Evolutionary conservation across 441 rosid genomes (phyloP), one percentile per base, ranked within the genome.

Genomic region (Euphorbia corollata): DNA sequence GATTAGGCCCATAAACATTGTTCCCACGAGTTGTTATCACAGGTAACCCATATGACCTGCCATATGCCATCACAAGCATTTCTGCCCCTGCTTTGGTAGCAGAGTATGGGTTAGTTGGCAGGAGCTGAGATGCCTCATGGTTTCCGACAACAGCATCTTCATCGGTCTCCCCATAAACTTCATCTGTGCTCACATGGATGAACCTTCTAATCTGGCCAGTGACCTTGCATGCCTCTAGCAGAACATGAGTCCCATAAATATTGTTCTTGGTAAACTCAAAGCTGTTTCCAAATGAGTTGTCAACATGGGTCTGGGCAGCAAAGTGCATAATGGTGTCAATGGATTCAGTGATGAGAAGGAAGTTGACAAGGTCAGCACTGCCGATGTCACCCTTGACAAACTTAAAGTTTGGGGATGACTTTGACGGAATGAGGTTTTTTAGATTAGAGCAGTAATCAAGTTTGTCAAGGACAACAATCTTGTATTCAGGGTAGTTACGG

Each of bases 391-490:
- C 86, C 77, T 79, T 82, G 27, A 79, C 94, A 68, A 90, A 87
- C 83, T 90, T 90, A 74, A 90, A 90, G 76, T 90, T 90, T 0
- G 90, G 81, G 8, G 88, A 87, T 12, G 88, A 77, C 68, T 84
- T 85, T 0, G 90, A 87, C 22, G 92, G 92, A 47, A 77, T 69
- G 5, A 90, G 87, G 64, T 90, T 90, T 53, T 90, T 87, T 59
- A 90, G 78, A 71, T 86, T 90, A 0, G 97, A 90, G 39, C 97
- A 90, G 74, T 87, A 90, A 74, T 90, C 97, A 60, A 90, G 97
- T 78, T 90, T 90, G 87, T 90, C 96, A 48, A 90, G 91, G 47
- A 86, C 94, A 41, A 90, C 96, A 58, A 90, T 90, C 71, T 90
- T 90, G 84, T 90, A 90, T 1, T 84, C 87, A 0, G 94, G 91